Base-by-base conservation (phyloP, 148 eudicot species). In the Cornus kousa region DNA sequence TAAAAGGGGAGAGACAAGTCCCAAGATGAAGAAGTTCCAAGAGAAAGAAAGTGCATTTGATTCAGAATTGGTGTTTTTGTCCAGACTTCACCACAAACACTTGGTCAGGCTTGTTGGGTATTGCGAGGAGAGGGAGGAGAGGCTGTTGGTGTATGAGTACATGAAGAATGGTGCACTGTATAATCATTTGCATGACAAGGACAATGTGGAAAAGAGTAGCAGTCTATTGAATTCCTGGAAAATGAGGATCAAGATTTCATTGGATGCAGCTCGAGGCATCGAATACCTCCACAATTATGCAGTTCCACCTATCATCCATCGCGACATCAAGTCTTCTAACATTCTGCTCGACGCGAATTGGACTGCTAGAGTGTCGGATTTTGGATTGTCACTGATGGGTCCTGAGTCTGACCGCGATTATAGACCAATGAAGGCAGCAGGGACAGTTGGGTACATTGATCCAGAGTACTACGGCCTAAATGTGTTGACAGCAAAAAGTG, bases 291-390 rank as follows among this genome's bases (percentile, higher is more conserved):
- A 96, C 67, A 94, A 86, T n/a, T 96, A 96, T 19, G 99, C 99
- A 35, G 99, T 93, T 37, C 99, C 99, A 0, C 94, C 98, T 13
- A 94, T 96, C 35, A 96, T 96, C 12, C 99, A 96, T 65, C 74
- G 99, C 0, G 99, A 96, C 75, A 96, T 96, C 35, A 96, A 96
- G 76, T 90, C 98, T 0, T 96, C 99, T 1, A 96, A 96, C 86
- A 96, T 96, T 32, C 70, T 96, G 64, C 84, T 96, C 12, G 99
- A 96, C 67, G 83, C 83, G 11, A 87, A 86, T 85, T 96, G 99
- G 99, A 90, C 85, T 23, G 99, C 98, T 0, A 80, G 97, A 70
- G 99, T 96, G 5, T 96, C 99, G n/a, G 99, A 96, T 88, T 96
- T 96, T 14, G 99, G 99, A 28, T 55, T 96, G 20, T 96, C 99